Base-by-base conservation (phyloP, 1,284 basidiomycete genomes). In the Fomes fomentarius region DNA sequence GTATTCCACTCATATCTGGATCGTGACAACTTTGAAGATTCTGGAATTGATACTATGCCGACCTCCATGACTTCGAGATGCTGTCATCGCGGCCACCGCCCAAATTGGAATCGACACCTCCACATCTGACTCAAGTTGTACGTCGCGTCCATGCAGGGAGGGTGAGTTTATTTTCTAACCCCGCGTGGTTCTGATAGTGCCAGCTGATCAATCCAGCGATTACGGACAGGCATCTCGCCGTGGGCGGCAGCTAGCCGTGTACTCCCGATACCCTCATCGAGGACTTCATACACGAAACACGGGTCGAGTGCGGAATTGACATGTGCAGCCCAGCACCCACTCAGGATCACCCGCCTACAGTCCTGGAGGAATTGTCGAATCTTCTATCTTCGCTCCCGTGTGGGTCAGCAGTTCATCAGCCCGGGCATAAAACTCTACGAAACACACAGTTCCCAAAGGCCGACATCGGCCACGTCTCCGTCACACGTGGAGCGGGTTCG, bases 301-400 rank as follows among this genome's bases (percentile, higher is more conserved):
- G 11, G 19, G 8, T 35, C 30, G 12, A 34, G 12, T 21, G 15
- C 43, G 9, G 30, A 34, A 28, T 9, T 30, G 26, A 31, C 19
- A 31, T 22, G 17, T 34, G 10, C 12, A 34, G 21, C 19, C 19
- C 43, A 34, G 30, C 30, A 34, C 21, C 12, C 42, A 7, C 31
- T 31, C 34, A 24, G 9, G 37, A 47, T 47, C 45, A 47, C 34
- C 8, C 22, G 17, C 19, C 21, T 33, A 25, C 28, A 24, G 33
- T 10, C 17, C 45, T 22, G 25, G 34, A 3, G 24, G 24, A 24
- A n/a, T 15, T 38, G 22, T 12, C 33, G 19, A 25, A 38, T 24
- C 45, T 47, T 47, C 45, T 28, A 47, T 47, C 45, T 14, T 47
- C 34, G 33, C 45, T 12, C 45, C 24, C n/a, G 45, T 11, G n/a